Percentiles rank a stretch among this genome's conserved stretches.
phyloP scores from a whole-genome alignment of 768 basidiomycete genomes.

The Exidia glandulosa region DNA sequence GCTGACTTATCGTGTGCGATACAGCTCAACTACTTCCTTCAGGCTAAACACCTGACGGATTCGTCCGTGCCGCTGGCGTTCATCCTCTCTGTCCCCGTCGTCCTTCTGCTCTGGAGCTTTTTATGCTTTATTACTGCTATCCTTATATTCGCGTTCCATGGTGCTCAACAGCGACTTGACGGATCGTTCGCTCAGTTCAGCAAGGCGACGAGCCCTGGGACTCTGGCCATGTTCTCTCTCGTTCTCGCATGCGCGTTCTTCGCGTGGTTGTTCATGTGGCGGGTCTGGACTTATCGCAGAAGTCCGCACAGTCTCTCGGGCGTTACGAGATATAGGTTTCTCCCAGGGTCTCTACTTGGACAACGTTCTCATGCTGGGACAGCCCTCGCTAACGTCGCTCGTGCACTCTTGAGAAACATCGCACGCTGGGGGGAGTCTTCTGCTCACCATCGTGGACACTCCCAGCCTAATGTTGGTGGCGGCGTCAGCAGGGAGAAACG shows the following conservation, averaged over 20 bases:
- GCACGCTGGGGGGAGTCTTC: no score
- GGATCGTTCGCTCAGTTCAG: not conserved
- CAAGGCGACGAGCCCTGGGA: not conserved
- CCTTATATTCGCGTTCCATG: not conserved
- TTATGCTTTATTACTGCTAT: not conserved
- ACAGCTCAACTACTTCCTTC: no score
- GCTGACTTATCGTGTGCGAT: no score
- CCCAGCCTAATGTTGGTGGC: no score
- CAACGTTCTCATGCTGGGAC: no score
- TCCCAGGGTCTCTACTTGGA: no score
- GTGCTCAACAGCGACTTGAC: not conserved
- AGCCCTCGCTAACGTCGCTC: no score
- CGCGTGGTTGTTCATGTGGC: not conserved
- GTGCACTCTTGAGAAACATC: no score
- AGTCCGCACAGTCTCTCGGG: no score
- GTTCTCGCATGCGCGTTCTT: not conserved
- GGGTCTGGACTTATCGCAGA: not conserved
- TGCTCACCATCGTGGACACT: no score
- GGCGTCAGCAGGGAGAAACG: no score
- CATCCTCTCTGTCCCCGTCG: not conserved
- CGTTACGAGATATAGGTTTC: no score
- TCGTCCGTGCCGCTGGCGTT: not conserved
- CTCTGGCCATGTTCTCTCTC: not conserved
- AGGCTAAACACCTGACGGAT: not conserved
- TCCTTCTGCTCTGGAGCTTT: not conserved